Evolutionary conservation across 441 rosid genomes (phyloP).

Genomic region (Pelargonium cotyledonis): DNA sequence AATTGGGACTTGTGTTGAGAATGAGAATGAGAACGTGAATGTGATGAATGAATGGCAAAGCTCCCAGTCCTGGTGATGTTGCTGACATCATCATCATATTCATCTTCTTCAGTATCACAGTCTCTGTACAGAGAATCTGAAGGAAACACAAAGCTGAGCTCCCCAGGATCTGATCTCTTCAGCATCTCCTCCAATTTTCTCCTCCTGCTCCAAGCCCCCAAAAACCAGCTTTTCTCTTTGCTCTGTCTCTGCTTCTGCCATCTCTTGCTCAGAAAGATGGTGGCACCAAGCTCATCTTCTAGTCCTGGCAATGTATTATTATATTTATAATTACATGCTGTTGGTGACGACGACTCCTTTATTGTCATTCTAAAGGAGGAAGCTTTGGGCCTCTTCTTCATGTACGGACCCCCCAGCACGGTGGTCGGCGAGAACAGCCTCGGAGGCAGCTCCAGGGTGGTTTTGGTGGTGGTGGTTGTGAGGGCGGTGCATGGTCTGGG

Average conservation of each 20-base stretch:
- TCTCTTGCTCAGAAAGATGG: background rate
- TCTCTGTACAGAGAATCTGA: background rate
- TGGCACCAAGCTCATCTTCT: background rate
- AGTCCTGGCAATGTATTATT: too few relatives aligned
- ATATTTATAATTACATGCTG: too few relatives aligned
- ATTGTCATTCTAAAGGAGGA: background rate
- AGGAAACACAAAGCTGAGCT: background rate
- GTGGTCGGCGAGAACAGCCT: background rate
- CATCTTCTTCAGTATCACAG: background rate
- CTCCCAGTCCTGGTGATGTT: background rate
- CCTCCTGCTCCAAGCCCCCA: background rate
- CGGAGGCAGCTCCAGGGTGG: background rate
- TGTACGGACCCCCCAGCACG: conserved; percentile 3
- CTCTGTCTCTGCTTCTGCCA: background rate
- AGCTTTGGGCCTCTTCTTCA: conserved; percentile 3
- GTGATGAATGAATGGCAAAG: too few relatives aligned
- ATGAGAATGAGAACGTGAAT: too few relatives aligned
- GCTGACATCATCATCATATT: too few relatives aligned
- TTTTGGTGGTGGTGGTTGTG: background rate
- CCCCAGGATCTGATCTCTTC: too few relatives aligned
- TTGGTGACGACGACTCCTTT: background rate
- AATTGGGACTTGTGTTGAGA: background rate
- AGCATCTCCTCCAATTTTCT: background rate
- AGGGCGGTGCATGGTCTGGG: conserved; percentile 4
- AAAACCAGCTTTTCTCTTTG: background rate